phyloP scores from a whole-genome alignment of 179 eudicot species.

The Spergularia azorica region DNA sequence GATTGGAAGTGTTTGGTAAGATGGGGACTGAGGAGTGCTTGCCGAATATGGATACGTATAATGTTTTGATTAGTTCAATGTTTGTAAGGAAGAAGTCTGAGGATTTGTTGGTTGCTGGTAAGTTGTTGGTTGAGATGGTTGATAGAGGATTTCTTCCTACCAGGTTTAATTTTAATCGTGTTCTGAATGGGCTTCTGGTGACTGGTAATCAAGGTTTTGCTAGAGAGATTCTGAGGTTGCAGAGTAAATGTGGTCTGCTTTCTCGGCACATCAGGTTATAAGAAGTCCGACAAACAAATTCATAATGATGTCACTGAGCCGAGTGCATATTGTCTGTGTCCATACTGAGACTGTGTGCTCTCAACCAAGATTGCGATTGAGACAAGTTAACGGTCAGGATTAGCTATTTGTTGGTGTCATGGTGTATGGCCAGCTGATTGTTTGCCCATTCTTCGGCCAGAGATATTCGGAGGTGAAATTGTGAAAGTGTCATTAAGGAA shows the following conservation, averaged over 20 bases:
- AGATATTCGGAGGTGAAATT: background rate
- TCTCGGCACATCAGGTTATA: constrained; percentile 73
- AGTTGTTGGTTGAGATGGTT: constrained; percentile 81
- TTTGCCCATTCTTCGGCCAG: background rate
- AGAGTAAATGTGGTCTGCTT: constrained; percentile 67
- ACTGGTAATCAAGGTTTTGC: constrained; percentile 93
- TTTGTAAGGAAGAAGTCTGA: constrained; percentile 82
- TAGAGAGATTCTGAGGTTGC: constrained; percentile 70
- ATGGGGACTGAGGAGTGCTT: constrained; percentile 70
- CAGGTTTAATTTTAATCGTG: constrained; percentile 67
- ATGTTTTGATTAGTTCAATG: constrained; percentile 67
- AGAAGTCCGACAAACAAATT: constrained; percentile 8
- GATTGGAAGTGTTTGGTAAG: constrained; percentile 58
- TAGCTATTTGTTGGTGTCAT: background rate
- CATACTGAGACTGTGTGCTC: background rate
- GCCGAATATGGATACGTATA: constrained; percentile 93
- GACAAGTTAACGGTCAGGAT: background rate
- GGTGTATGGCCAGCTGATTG: background rate
- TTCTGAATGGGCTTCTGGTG: constrained; percentile 78
- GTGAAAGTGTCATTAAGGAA: background rate
- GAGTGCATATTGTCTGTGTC: background rate
- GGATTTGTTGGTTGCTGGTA: constrained; percentile 82
- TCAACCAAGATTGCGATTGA: background rate
- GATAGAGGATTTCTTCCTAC: constrained; percentile 77
- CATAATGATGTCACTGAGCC: background rate